Evolutionary conservation across 116 monocot species (phyloP).

Genomic region (Papilionanthe hybrid): DNA sequence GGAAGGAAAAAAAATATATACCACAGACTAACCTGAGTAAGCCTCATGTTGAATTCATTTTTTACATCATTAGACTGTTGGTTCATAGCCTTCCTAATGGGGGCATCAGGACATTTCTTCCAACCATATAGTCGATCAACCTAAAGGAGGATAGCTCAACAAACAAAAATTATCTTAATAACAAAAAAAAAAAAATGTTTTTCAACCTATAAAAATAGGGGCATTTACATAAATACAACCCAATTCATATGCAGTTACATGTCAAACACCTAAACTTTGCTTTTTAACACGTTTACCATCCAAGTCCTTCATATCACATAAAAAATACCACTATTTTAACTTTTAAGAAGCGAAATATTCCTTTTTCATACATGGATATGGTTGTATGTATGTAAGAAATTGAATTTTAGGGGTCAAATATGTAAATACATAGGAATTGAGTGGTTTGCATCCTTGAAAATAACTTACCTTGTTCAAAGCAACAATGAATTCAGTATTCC

Average conservation of each 20-base stretch:
- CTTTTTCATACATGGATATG: too few species aligned
- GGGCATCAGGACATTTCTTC: constrained; percentile 69
- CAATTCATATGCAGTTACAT: too few species aligned
- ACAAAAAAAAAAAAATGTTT: constrained; percentile 4
- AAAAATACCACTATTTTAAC: too few species aligned
- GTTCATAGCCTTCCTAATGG: constrained; percentile 72
- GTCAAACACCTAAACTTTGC: too few species aligned
- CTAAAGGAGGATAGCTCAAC: constrained; percentile 29
- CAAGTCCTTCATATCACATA: too few species aligned
- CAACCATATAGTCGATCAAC: constrained; percentile 97
- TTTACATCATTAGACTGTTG: constrained; percentile 82
- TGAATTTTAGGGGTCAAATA: too few species aligned
- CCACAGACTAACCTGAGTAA: constrained; percentile 51
- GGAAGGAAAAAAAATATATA: neutral
- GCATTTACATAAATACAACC: too few species aligned
- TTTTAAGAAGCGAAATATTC: too few species aligned
- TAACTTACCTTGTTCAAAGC: constrained; percentile 94
- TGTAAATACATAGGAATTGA: too few species aligned
- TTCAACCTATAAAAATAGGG: neutral
- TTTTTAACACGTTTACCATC: too few species aligned
- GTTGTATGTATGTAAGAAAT: too few species aligned
- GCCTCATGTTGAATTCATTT: constrained; percentile 86
- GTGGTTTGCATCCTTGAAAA: too few species aligned
- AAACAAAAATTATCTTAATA: neutral
- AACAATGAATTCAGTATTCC: constrained; percentile 90